phyloP scores from a whole-genome alignment of 208 protist species.

The Eutreptiella sp. region DNA sequence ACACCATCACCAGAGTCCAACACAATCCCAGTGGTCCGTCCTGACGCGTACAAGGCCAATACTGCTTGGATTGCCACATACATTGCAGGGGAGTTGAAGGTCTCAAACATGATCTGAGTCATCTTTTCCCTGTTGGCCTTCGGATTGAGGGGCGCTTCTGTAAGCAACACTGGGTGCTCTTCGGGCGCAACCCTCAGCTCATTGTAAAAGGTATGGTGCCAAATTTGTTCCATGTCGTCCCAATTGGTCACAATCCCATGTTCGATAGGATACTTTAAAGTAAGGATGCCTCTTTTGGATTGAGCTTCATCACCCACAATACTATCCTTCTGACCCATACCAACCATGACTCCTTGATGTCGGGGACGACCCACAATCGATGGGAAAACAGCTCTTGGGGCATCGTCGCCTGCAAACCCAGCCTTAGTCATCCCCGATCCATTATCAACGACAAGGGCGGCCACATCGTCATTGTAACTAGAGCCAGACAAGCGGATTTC shows the following conservation, averaged over 20 bases:
- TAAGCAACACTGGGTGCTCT: constrained; percentile 90
- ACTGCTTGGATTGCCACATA: constrained; percentile 92
- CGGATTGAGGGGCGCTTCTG: constrained; percentile 80
- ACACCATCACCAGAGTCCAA: constrained; percentile 86
- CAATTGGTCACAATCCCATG: constrained; percentile 95
- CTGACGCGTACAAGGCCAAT: constrained; percentile 85
- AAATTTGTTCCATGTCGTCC: constrained; percentile 97
- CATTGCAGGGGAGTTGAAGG: constrained; percentile 73
- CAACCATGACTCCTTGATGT: constrained; percentile 85
- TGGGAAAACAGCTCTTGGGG: constrained; percentile 89
- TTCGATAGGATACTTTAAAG: constrained; percentile 87
- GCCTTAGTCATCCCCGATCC: constrained; percentile 83
- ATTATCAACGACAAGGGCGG: constrained; percentile 72
- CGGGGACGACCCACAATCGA: constrained; percentile 91
- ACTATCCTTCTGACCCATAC: constrained; percentile 84
- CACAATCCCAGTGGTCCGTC: constrained; percentile 81
- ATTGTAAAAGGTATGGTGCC: constrained; percentile 98
- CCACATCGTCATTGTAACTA: constrained; percentile 56
- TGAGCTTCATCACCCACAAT: constrained; percentile 90
- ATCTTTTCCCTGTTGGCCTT: constrained; percentile 87
- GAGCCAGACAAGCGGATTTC: too few species aligned
- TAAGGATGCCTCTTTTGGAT: constrained; percentile 82
- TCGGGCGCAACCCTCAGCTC: constrained; percentile 93
- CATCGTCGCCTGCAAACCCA: constrained; percentile 93
- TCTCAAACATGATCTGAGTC: constrained; percentile 91